Base-by-base conservation (phyloP, 202 grass and related monocot genomes). In the Carex sylvatica region DNA sequence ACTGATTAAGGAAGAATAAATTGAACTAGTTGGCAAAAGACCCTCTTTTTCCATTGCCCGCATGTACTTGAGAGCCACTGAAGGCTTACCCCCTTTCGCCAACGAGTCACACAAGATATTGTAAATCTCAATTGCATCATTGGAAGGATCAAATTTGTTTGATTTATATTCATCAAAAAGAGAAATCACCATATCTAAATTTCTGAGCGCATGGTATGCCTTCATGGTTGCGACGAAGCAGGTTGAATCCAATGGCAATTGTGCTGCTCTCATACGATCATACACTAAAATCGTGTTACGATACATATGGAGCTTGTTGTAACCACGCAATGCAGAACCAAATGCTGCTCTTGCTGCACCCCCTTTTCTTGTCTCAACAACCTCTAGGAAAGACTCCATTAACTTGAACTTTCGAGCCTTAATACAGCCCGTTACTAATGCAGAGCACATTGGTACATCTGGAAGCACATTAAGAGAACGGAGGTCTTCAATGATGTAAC, bases 281-380 rank as follows among this genome's bases (percentile, higher is more conserved):
- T 87, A 89, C 85, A 90, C 83, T 67, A 89, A 86, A 80, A 92
- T 79, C 31, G 96, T 93, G 67, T 86, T 89, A 26, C 74, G 86
- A 85, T 92, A 90, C 96, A 95, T 98, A 77, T 90, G 92, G 55
- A 98, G 92, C 88, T 81, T 91, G 92, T 93, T 98, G 88, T 95
- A 95, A 76, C 89, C 87, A 61, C 65, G 83, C 96, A 98, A 85
- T 67, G 96, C 96, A 0, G 89, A 85, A 74, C 77, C 55, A 85
- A 95, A 98, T 85, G 86, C 85, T 65, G 82, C 51, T 15, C 66
- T 42, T 0, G 89, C 91, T 38, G 83, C 4, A 26, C 67, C 80
- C 1, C 83, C 92, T 81, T 91, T 95, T 80, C 86, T 88, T 4
- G 42, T 80, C 18, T 89, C 82, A 44, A 95, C 68, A 14, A 87